Base-by-base conservation (phyloP, 2,329 filamentous ascomycete genomes). In the Paracoccidioides lutzii region DNA sequence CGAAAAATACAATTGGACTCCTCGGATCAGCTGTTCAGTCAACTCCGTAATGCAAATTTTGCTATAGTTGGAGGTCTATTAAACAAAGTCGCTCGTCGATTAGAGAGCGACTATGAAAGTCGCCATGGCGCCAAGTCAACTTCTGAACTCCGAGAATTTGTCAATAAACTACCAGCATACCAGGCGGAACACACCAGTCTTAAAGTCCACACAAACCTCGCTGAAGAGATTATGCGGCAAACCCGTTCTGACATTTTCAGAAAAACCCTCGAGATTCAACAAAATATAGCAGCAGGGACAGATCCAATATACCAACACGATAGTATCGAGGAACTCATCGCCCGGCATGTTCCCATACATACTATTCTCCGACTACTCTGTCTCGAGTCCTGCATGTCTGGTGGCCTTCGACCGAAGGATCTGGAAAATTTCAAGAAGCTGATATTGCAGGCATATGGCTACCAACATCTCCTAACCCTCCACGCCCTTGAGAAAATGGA, bases 191-290 rank as follows among this genome's bases (percentile, higher is more conserved):
- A 96, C 65, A 85, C 91, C 62, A 94, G 88, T 64, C 75, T 95
- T n/a, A 90, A 93, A 60, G 81, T 91, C 35, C 93, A 98, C 66
- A 95, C 90, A 1, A 87, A 87, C 6, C 79, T 98, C 46, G 90
- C 90, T 0, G 93, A 97, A 72, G 91, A 96, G 62, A 93, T 98
- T 54, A 90, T 95, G 77, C 93, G 94, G 66, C 82, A 90, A 64
- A 98, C 93, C 0, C 82, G 88, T 52, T 87, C 88, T 15, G 91
- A 97, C 64, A 81, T 87, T 56, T 98, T 98, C 75, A 88, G 85
- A 61, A 86, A 88, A 58, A 76, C 90, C 42, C 77, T 98, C 1
- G 93, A 97, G 73, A 87, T 97, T 4, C 93, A 98, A 67, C 93
- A 98, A 68, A 96, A 95, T 66, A 80, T 97, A 46, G 90, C 90